Base-by-base conservation (phyloP, 768 basidiomycete genomes). In the Polyporus arcularius region DNA sequence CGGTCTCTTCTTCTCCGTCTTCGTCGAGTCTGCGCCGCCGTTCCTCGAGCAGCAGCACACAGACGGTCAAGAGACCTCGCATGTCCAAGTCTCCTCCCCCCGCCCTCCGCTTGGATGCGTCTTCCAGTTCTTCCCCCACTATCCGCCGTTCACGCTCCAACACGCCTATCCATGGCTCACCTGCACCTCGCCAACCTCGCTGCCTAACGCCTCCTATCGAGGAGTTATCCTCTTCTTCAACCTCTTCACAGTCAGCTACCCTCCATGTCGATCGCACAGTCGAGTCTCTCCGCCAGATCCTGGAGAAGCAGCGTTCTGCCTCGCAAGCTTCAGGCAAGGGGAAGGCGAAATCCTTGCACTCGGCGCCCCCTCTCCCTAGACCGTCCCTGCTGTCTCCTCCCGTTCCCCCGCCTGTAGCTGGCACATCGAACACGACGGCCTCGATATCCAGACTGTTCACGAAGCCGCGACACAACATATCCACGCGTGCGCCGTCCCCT, bases 371-470 rank as follows among this genome's bases (percentile, higher is more conserved):
- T 77, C 18, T 60, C 10, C 69, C 71, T 15, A 57, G 79, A 39
- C 75, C 83, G 56, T 31, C 71, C n/a, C 64, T 68, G 71, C 58
- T 80, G 70, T 74, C 73, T 4, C 80, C 83, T 3, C 86, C 88
- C 1, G 77, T 79, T 10, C 83, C 84, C 10, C 69, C 72, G 1
- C 76, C 87, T 6, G 74, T 79, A 26, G 78, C 82, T 4, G 79
- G 82, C n/a, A 87, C 88, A 4, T 89, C 88, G 4, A 88, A 78
- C 4, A 87, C 91, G 1, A 93, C 91, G 2, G 91, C 90, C 1
- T 88, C 86, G 31, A 79, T 93, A 50, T 90, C 89, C 26, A 80
- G 87, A n/a, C 80, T 92, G 14, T 88, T 87, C 66, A 90, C 89
- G 0, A 87, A 85, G 62, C 79, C 73, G 9, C 75, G 76, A 10